phyloP scores from a whole-genome alignment of 768 basidiomycete species.

The Rhodosporidiobolus odoratus region DNA sequence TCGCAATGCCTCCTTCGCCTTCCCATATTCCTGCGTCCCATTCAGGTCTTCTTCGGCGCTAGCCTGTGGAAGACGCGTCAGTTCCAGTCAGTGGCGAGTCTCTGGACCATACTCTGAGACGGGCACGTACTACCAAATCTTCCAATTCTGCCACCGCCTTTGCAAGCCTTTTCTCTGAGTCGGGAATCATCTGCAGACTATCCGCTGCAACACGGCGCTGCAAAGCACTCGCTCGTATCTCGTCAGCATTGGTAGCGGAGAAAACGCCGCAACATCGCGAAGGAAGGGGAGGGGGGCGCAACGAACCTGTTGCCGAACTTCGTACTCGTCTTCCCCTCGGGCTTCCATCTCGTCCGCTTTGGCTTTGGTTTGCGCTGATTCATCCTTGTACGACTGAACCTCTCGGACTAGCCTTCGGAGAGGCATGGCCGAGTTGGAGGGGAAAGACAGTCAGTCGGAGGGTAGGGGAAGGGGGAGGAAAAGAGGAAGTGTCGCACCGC shows the following conservation, averaged over 20 bases:
- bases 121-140: slow-evolving; percentile 60
- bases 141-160: slow-evolving; percentile 61
- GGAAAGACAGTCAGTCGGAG: slow-evolving; percentile 22
- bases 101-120: too few relatives aligned
- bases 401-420: slow-evolving; percentile 62
- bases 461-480: slow-evolving; percentile 28
- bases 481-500: slow-evolving; percentile 53
- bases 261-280: neutral
- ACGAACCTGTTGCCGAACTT: slow-evolving; percentile 33
- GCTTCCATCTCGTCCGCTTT: slow-evolving; percentile 62
- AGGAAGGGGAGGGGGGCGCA: neutral
- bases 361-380: slow-evolving; percentile 57
- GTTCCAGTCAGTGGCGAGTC: too few relatives aligned
- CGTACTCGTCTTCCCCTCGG: slow-evolving; percentile 51
- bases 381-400: slow-evolving; percentile 59
- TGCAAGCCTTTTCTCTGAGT: slow-evolving; percentile 60
- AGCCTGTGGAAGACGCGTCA: slow-evolving; percentile 2
- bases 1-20: slow-evolving; percentile 14
- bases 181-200: slow-evolving; percentile 71
- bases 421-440: neutral
- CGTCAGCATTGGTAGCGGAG: neutral
- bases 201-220: slow-evolving; percentile 69
- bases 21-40: slow-evolving; percentile 11
- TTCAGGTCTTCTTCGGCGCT: slow-evolving; percentile 14
- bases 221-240: neutral